These are phyloP conservation scores for Penicillium subrubescens DNA, from an alignment of 495 filamentous ascomycete species.

Conservation along the genomic window DNA sequence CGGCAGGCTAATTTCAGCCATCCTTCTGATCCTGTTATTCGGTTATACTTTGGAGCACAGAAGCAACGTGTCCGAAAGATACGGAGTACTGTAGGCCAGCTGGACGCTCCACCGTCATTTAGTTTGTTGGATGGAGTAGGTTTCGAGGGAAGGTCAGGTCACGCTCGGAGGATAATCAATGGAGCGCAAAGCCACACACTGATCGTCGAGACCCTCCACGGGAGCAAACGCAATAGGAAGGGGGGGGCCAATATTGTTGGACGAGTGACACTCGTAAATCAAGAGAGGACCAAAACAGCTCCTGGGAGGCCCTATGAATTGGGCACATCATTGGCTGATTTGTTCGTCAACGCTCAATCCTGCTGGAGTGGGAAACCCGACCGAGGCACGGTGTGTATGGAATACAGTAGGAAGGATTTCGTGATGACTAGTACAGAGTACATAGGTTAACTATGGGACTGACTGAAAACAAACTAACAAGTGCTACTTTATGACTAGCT, in stretches of 20 bases:
- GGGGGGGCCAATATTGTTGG: neutral
- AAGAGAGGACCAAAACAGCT: neutral
- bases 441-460: neutral
- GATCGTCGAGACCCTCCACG: neutral
- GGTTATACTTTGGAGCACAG: slow-evolving; percentile 1
- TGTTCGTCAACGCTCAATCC: neutral
- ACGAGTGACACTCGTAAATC: neutral
- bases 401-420: neutral
- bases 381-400: slow-evolving; percentile 11
- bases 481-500: neutral
- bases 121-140: neutral
- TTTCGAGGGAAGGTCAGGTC: neutral
- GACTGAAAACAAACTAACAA: neutral
- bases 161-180: neutral
- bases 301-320: neutral
- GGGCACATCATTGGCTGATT: neutral
- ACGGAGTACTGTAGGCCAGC: no score
- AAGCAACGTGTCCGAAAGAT: neutral
- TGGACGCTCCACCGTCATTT: neutral
- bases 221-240: neutral
- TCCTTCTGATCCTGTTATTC: neutral
- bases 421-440: neutral
- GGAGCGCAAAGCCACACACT: neutral
- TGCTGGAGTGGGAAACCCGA: slow-evolving; percentile 11
- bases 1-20: slow-evolving; percentile 24